Evolutionary conservation across 129 eudicot genomes (phyloP).

Genomic region (Escallonia herrerae): DNA sequence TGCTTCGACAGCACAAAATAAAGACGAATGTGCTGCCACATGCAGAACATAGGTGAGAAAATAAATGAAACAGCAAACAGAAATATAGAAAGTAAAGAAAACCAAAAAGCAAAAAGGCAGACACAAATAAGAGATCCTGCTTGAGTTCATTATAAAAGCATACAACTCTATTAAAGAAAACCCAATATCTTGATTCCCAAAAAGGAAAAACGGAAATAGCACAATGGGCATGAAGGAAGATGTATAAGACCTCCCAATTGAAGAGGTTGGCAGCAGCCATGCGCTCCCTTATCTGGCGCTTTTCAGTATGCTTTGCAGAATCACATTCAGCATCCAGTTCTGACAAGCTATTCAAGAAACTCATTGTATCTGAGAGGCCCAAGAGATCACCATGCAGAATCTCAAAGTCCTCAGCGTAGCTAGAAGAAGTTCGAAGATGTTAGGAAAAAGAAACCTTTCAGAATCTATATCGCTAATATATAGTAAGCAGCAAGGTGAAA

Average conservation of each 20-base stretch:
- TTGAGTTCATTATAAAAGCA: too few relatives aligned
- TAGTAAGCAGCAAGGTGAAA: not conserved
- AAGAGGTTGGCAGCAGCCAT: conserved; percentile 88
- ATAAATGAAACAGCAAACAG: too few relatives aligned
- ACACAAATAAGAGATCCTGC: too few relatives aligned
- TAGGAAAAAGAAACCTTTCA: not conserved
- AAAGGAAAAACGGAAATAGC: not conserved
- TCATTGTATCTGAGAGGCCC: conserved; percentile 83
- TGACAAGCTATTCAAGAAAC: conserved; percentile 66
- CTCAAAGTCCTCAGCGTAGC: conserved; percentile 64
- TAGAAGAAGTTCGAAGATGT: conserved; percentile 10
- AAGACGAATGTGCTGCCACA: not conserved
- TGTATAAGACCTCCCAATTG: conserved; percentile 75
- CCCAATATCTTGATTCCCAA: too few relatives aligned
- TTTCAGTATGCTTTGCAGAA: conserved; percentile 45
- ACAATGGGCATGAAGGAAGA: not conserved
- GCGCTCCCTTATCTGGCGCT: conserved; percentile 66
- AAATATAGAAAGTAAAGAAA: too few relatives aligned
- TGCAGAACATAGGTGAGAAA: not conserved
- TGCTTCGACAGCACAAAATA: not conserved
- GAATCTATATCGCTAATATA: not conserved
- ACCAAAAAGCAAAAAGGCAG: too few relatives aligned
- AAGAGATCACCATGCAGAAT: conserved; percentile 91
- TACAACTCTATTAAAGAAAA: too few relatives aligned
- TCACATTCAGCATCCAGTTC: conserved; percentile 44